phyloP scores from a whole-genome alignment of 2,329 filamentous ascomycete genomes.

The Neofusicoccum sp. region DNA sequence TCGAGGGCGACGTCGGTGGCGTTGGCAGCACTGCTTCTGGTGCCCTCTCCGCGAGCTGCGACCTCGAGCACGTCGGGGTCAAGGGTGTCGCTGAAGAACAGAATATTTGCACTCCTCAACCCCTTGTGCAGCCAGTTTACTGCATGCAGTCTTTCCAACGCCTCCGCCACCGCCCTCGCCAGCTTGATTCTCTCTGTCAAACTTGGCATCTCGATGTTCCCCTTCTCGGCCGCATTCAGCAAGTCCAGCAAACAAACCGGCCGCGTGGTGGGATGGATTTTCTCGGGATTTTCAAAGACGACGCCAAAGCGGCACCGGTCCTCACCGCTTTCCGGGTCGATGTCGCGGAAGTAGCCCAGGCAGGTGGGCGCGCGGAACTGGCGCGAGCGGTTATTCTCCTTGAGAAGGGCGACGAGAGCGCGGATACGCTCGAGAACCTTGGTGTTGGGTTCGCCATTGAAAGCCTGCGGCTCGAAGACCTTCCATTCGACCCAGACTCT shows the following conservation, averaged over 20 bases:
- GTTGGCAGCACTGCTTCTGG: neutral
- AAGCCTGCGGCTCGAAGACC: conserved; percentile 26
- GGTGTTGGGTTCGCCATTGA: conserved; percentile 25
- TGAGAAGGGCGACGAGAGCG: conserved; percentile 33
- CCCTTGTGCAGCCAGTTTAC: conserved; percentile 61
- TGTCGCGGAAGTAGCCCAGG: conserved; percentile 36
- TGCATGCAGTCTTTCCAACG: conserved; percentile 54
- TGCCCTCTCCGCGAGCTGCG: no score
- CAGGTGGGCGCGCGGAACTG: conserved; percentile 36
- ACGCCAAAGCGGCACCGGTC: conserved; percentile 49
- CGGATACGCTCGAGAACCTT: conserved; percentile 33
- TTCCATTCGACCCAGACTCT: conserved; percentile 42
- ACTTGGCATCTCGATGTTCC: conserved; percentile 39
- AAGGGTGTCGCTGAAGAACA: conserved; percentile 46
- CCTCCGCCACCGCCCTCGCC: conserved; percentile 53
- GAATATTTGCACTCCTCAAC: conserved; percentile 53
- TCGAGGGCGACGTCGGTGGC: neutral
- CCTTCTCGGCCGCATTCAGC: conserved; percentile 30
- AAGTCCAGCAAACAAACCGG: conserved; percentile 52
- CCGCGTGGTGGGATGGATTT: conserved; percentile 37
- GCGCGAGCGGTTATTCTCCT: conserved; percentile 26
- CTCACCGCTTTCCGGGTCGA: conserved; percentile 21
- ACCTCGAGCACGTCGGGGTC: neutral
- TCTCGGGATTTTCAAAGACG: conserved; percentile 52
- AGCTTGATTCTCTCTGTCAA: conserved; percentile 54